Conservation (phyloP, 2,329 filamentous ascomycete genomes). For the Exophiala viscosa region DNA sequence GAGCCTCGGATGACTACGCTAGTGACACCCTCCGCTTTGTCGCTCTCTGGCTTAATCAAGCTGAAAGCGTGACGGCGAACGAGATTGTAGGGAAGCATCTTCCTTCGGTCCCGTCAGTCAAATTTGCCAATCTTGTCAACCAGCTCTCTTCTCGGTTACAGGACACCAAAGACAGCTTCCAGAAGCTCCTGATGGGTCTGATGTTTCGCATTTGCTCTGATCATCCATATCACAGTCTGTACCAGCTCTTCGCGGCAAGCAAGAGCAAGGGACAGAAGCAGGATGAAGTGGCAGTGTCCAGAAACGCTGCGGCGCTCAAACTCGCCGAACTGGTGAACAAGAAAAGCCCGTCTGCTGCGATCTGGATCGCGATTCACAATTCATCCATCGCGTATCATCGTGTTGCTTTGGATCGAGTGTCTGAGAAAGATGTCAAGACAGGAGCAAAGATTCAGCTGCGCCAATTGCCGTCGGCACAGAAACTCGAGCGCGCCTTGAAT, state of each 20-base stretch:
- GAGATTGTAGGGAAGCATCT: slow-evolving; percentile 69
- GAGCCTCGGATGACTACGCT: slow-evolving; percentile 81
- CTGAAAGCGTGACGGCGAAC: slow-evolving; percentile 72
- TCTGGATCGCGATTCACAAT: slow-evolving; percentile 70
- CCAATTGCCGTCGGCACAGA: slow-evolving; percentile 60
- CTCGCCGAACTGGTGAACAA: slow-evolving; percentile 61
- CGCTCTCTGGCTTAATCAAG: slow-evolving; percentile 87
- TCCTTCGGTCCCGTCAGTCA: slow-evolving; percentile 73
- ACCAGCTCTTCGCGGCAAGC: slow-evolving; percentile 85
- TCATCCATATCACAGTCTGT: slow-evolving; percentile 95
- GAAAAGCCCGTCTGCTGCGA: slow-evolving; percentile 50
- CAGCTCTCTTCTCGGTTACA: slow-evolving; percentile 92
- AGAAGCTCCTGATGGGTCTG: slow-evolving; percentile 67
- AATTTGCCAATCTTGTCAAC: slow-evolving; percentile 91
- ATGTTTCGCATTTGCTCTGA: slow-evolving; percentile 82
- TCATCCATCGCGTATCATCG: slow-evolving; percentile 64
- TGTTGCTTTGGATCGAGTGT: slow-evolving; percentile 45
- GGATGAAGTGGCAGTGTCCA: slow-evolving; percentile 70
- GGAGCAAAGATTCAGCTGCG: slow-evolving; percentile 62
- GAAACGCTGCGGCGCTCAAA: slow-evolving; percentile 67
- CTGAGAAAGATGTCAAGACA: slow-evolving; percentile 62
- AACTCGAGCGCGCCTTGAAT: slow-evolving; percentile 58
- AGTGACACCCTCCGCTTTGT: slow-evolving; percentile 89
- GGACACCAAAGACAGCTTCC: slow-evolving; percentile 66
- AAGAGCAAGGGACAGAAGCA: slow-evolving; percentile 60